Conservation (phyloP, 805 yeast species). For the Saturnispora hagleri region DNA sequence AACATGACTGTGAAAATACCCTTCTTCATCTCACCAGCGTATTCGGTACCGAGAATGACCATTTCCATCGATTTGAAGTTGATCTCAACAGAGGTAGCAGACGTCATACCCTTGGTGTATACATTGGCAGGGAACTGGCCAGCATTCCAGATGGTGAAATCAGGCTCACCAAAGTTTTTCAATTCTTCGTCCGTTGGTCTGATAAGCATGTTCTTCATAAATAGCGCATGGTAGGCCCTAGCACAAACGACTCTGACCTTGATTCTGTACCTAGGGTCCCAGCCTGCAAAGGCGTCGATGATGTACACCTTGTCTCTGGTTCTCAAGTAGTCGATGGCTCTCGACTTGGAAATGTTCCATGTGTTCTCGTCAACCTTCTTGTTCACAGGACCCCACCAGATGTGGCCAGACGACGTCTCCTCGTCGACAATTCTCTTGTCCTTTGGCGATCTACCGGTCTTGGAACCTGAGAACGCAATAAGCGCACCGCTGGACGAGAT, state of each 20-base stretch:
- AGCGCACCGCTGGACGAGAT: slow-evolving; percentile 90
- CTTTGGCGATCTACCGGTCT: slow-evolving; percentile 97
- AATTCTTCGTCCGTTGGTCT: slow-evolving; percentile 89
- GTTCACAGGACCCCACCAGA: slow-evolving; percentile 99
- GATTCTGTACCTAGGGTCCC: slow-evolving; percentile 97
- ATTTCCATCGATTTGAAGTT: slow-evolving; percentile 97
- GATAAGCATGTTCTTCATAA: slow-evolving; percentile 97
- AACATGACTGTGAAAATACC: slow-evolving; percentile 99
- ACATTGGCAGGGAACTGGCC: slow-evolving; percentile 98
- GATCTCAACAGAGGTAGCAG: slow-evolving; percentile 90
- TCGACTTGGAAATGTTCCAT: slow-evolving; percentile 90
- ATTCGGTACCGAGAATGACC: slow-evolving; percentile 97
- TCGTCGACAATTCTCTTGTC: slow-evolving; percentile 98
- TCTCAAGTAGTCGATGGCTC: slow-evolving; percentile 94
- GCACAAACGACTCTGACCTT: slow-evolving; percentile 96
- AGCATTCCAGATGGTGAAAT: slow-evolving; percentile 95
- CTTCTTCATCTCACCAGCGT: slow-evolving; percentile 99
- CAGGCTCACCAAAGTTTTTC: slow-evolving; percentile 89
- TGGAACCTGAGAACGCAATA: slow-evolving; percentile 89
- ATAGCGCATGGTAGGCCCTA: slow-evolving; percentile 95
- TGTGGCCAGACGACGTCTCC: slow-evolving; percentile 67
- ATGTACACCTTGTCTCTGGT: slow-evolving; percentile 91
- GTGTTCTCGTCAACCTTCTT: slow-evolving; percentile 89
- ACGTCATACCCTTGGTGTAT: slow-evolving; percentile 95
- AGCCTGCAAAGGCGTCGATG: slow-evolving; percentile 95